Percentiles rank a stretch among this genome's conserved stretches.
Conservation (phyloP, 768 basidiomycete genomes). For the Mycena floridula region DNA sequence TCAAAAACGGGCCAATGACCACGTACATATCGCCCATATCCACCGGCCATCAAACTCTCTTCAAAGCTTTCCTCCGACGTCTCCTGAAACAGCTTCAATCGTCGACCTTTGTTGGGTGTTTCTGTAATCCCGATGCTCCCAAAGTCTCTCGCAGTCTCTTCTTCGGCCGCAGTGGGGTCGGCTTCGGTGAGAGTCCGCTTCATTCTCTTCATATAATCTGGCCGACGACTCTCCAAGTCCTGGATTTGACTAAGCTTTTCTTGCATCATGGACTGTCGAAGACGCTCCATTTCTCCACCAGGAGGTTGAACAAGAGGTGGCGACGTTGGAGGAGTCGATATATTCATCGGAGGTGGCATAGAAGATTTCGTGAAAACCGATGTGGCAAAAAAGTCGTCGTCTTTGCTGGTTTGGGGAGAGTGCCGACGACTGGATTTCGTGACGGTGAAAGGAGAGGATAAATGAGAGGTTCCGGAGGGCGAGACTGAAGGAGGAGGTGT, state of each 20-base stretch:
- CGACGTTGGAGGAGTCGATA: conserved; percentile 16
- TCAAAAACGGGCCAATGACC: conserved; percentile 1
- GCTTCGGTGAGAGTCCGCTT: conserved; percentile 41
- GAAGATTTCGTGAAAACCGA: conserved; percentile 6
- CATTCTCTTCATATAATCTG: conserved; percentile 64
- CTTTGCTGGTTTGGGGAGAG: too few relatives aligned
- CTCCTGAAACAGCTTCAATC: conserved; percentile 73
- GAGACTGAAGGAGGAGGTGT: conserved; percentile 4
- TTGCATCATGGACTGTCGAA: conserved; percentile 47
- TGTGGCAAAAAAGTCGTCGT: conserved; percentile 11
- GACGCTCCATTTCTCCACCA: conserved; percentile 56
- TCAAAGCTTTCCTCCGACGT: conserved; percentile 82
- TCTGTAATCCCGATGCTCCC: conserved; percentile 52
- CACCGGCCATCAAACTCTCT: conserved; percentile 77
- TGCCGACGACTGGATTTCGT: conserved; percentile 11
- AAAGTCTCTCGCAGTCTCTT: conserved; percentile 23
- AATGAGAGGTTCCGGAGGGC: conserved; percentile 5
- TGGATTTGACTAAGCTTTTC: conserved; percentile 41
- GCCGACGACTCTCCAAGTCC: conserved; percentile 57
- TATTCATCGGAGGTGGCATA: conserved; percentile 10
- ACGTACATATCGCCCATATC: conserved; percentile 71
- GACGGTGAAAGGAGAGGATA: conserved; percentile 24
- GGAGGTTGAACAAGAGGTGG: conserved; percentile 21
- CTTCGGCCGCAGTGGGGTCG: conserved; percentile 28
- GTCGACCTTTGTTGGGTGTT: conserved; percentile 66